Evolutionary conservation across 1,139 yeast genomes (phyloP), one percentile per base, ranked within the genome.

Genomic region (Pichia inconspicua): DNA sequence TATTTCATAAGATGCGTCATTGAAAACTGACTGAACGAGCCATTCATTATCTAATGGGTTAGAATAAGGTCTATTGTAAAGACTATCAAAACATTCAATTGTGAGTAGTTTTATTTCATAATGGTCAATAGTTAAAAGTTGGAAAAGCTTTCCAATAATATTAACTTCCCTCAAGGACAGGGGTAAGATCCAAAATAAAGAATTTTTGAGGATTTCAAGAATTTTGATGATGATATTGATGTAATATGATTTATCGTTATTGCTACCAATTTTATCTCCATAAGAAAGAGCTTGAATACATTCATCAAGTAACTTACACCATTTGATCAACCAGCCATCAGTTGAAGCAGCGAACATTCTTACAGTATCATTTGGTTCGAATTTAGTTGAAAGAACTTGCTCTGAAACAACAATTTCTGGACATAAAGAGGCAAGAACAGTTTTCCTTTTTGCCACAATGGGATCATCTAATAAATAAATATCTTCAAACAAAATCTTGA

Each of bases 381-480:
- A 92, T 45, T 84, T 73, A 42, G 75, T 67, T 42, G 78, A 75
- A 52, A 90, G 73, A 8, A 86, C 74, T 9, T 72, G 70, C 54
- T 79, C 80, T 0, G 96, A 86, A 0, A 95, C 81, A 10, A 88
- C 81, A 25, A 89, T 78, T 65, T 88, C 84, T 17, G 90, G 85
- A 64, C 96, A 82, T 48, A 88, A 75, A 44, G 95, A 90, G 50
- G 84, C 84, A 46, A 94, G 73, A 3, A 84, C 75, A n/a, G 81
- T 75, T 48, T 85, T 80, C 60, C 97, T 75, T 58, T 82, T 84
- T 40, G 92, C 75, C 1, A 96, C 96, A 15, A 87, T 77, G 22
- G 96, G 85, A 61, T 92, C 98, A 58, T 92, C 98, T 47, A 92
- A 73, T 46, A 92, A 70, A 61, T 89, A 94, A n/a, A 90, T 78